Evolutionary conservation across 148 eudicot species (phyloP).

Genomic region (Persicaria tinctoria): DNA sequence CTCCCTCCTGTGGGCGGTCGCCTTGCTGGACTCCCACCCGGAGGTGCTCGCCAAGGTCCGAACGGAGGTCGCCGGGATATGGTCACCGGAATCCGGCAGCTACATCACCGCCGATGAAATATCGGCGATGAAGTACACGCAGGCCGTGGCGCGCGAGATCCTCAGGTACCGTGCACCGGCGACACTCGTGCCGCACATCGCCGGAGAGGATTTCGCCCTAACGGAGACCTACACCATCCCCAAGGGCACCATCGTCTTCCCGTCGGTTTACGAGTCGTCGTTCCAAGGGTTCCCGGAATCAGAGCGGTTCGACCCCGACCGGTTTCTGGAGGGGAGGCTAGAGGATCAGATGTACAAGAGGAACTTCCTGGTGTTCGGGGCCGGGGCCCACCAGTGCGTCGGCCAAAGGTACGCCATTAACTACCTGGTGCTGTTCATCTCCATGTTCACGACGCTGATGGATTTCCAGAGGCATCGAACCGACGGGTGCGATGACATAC

Average conservation of each 20-base stretch:
- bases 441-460: constrained; percentile 50
- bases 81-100: constrained; percentile 33
- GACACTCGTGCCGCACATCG: constrained; percentile 71
- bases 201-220: constrained; percentile 49
- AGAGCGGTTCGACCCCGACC: constrained; percentile 73
- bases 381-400: constrained; percentile 86
- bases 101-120: constrained; percentile 49
- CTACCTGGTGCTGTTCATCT: constrained; percentile 60
- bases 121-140: constrained; percentile 59
- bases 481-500: constrained; percentile 74
- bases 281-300: constrained; percentile 76
- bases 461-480: constrained; percentile 59
- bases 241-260: constrained; percentile 76
- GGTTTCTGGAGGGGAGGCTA: constrained; percentile 60
- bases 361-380: constrained; percentile 73
- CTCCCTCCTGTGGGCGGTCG: constrained; percentile 77
- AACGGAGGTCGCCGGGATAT: constrained; percentile 36
- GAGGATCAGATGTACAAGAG: constrained; percentile 59
- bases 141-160: constrained; percentile 89
- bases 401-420: constrained; percentile 79
- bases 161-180: constrained; percentile 66
- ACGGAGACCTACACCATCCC: constrained; percentile 47
- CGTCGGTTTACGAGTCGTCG: constrained; percentile 75
- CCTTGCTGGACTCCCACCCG: constrained; percentile 56
- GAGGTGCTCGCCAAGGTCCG: constrained; percentile 46